Base-by-base conservation (phyloP, 1,284 basidiomycete genomes). In the Puccinia triticina region DNA sequence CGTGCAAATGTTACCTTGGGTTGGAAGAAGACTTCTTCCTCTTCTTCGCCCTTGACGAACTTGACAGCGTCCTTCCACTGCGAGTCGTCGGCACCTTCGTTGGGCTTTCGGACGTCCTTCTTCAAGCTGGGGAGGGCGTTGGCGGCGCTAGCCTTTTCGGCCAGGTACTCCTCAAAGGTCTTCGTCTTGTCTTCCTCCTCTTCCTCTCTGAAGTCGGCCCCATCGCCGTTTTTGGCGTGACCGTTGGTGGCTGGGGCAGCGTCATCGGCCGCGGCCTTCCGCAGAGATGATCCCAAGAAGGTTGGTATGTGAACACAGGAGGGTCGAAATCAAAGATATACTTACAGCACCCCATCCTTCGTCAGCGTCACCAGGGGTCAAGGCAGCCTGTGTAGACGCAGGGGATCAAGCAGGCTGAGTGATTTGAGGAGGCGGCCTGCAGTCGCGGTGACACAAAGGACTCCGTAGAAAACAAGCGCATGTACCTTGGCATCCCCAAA, bases 121-220 rank as follows among this genome's bases (percentile, higher is more conserved):
- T 82, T 82, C 66, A 71, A 59, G 37, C 78, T 69, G 43, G 71
- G 50, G 29, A 82, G 66, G 48, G 71, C 32, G 37, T 34, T 64
- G 43, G 61, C 48, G 26, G 59, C 43, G 69, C 23, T 61, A 34
- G 79, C 79, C 69, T 82, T 82, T 29, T 82, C 79, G 32, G 79
- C 79, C 61, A 74, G 61, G 72, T 82, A 82, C 46, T 82, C 79
- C 40, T 82, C 79, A 67, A 82, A 75, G 32, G 79, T 82, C 26
- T 82, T 82, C 2, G 79, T 82, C 43, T 82, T 82, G 72, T 82
- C 79, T 75, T 74, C 79, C 48, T 82, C 79, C 67, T 82, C 79
- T 21, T 59, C 67, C 53, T 71, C 67, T 50, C 71, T 73, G n/a
- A 12, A 37, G 37, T 80, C 69, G 11, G 40, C 69, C 10, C 10